Evolutionary conservation across 495 filamentous ascomycete species (phyloP), one percentile per base, ranked within the genome.

Genomic region (Xylaria telfairii): DNA sequence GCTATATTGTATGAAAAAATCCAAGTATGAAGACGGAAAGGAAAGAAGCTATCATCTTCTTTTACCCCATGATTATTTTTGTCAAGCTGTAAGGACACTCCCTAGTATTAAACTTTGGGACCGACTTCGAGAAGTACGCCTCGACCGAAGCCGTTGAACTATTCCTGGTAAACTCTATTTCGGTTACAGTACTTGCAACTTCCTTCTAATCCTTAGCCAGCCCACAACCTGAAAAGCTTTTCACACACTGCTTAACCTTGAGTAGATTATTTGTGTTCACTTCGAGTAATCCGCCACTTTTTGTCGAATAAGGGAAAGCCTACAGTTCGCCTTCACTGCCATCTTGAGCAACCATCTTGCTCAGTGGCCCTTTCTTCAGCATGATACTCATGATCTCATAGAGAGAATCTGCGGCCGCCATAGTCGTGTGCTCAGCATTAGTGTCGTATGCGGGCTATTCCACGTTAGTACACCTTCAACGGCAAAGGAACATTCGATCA

Each of bases 331-430:
- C 67, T 8, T 68, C 62, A 3, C 8, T 44, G 15, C 46, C 70
- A 17, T 66, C 44, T 21, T 13, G 24, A n/a, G 53, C 64, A 41
- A 79, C 44, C 75, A 76, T 77, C 10, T 75, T 75, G 67, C 77
- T 81, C 19, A 81, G 71, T 37, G 79, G 79, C 4, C 82, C 82
- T 56, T 81, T 82, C 85, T 93, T 94, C 4, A 94, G 91, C 88
- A 94, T 92, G 73, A 93, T 90, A 30, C 90, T 95, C 85, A 97
- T 90, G 72, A 96, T 91, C 83, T 97, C 93, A 80, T 91, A 97
- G 15, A 90, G 88, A 13, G 90, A 87, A 81, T 96, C 92, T 6
- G 93, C 92, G 3, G 92, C 93, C 10, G 92, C 92, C 81, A 96
- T 87, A 39, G 93, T 93, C 15, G 93, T 97, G 75, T 91, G 90